These are phyloP conservation scores for Gossypium davidsonii DNA, from an alignment of 441 rosid species.

Conservation along the genomic window DNA sequence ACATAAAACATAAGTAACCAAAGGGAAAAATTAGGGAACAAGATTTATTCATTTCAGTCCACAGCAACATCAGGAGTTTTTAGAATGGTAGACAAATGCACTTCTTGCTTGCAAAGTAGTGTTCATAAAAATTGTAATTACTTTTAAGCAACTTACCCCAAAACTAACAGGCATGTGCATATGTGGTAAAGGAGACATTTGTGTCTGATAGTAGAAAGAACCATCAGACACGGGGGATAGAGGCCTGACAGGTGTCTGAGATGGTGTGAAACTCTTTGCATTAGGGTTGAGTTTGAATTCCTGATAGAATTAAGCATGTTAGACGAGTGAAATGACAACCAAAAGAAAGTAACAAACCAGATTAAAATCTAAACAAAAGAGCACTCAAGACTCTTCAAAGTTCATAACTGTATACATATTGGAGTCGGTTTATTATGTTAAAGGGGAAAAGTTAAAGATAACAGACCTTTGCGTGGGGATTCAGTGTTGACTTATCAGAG, in stretches of 20 bases:
- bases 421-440: neutral
- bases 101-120: neutral
- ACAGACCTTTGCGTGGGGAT: conserved; percentile 80
- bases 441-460: conserved; percentile 10
- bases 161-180: conserved; percentile 69
- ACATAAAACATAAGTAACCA: neutral
- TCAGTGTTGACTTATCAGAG: conserved; percentile 74
- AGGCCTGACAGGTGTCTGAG: conserved; percentile 60
- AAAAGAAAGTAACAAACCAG: neutral
- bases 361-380: neutral
- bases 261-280: conserved; percentile 82
- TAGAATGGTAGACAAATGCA: neutral
- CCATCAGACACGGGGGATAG: conserved; percentile 59
- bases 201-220: conserved; percentile 60
- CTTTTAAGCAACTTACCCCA: conserved; percentile 47
- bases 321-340: neutral
- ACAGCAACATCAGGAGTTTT: neutral
- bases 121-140: neutral
- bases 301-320: conserved; percentile 34
- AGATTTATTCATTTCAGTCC: neutral
- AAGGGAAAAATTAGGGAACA: neutral
- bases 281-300: conserved; percentile 93
- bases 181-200: conserved; percentile 44
- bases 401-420: neutral
- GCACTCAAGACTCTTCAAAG: neutral